These are phyloP conservation scores for Aspergillus oerlinghausenensis DNA, from an alignment of 2,329 filamentous ascomycete species.

Conservation along the genomic window DNA sequence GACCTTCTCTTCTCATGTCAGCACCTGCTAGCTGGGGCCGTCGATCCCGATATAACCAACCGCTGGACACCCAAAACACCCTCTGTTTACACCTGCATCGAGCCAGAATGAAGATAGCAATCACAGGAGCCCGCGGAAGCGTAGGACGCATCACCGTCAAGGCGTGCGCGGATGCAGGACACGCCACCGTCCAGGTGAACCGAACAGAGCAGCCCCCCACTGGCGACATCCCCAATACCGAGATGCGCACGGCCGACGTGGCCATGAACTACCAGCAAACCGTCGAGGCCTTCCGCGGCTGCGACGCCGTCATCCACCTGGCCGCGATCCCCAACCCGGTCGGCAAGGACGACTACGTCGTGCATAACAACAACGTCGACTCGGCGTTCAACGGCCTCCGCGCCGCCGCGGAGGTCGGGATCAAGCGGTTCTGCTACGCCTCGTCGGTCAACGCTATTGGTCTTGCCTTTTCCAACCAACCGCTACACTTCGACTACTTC, in stretches of 20 bases:
- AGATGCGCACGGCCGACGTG: constrained; percentile 31
- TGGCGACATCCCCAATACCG: constrained; percentile 26
- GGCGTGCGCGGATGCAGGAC: constrained; percentile 27
- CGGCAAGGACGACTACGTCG: constrained; percentile 26
- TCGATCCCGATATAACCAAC: not conserved
- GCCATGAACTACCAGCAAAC: constrained; percentile 30
- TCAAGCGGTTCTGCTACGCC: constrained; percentile 34
- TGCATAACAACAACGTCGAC: constrained; percentile 37
- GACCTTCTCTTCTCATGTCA: not conserved
- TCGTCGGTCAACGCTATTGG: constrained; percentile 38
- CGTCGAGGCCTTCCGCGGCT: constrained; percentile 29
- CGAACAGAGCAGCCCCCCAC: constrained; percentile 25
- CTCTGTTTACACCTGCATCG: constrained; percentile 17
- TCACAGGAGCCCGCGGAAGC: constrained; percentile 35
- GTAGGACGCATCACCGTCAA: constrained; percentile 29
- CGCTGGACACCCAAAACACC: not conserved
- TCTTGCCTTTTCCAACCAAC: constrained; percentile 34
- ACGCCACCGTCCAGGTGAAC: constrained; percentile 33
- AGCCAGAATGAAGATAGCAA: constrained; percentile 37
- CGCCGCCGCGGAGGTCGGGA: constrained; percentile 32
- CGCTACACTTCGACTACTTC: constrained; percentile 34
- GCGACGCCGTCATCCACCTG: constrained; percentile 37
- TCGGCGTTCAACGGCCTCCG: constrained; percentile 38
- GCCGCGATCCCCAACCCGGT: constrained; percentile 36
- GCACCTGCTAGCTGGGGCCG: not conserved